Base-by-base conservation (phyloP, 257 asterid genomes). In the Linaria vulgaris region DNA sequence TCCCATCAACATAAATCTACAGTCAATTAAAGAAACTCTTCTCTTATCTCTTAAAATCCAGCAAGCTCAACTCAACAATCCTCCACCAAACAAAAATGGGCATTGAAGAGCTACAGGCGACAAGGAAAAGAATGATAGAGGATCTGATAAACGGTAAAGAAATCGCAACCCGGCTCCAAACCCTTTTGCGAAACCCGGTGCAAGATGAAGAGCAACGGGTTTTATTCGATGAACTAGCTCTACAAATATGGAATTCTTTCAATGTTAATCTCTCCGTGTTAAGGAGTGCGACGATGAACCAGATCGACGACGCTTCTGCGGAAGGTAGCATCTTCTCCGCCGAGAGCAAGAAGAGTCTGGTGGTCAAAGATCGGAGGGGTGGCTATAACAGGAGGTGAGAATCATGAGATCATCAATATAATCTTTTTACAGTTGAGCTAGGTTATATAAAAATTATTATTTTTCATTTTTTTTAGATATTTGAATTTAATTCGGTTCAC, bases 361-460 rank as follows among this genome's bases (percentile, higher is more conserved):
- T 60, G 63, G 69, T 27, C 64, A 82, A 76, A 70, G 77, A 79
- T 17, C 84, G 84, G 58, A 79, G 92, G 74, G 96, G 96, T 9
- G 74, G 84, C 38, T 82, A 88, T 69, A 82, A 71, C 75, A 80
- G 96, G 67, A 83, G 90, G 95, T 88, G 63, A 67, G 70, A 53
- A 44, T 1, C 15, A 5, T n/a, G n/a, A n/a, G n/a, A n/a, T n/a
- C 4, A 27, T 27, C 34, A 27, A 27, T 27, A 27, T 27, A 27
- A 27, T 27, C 3, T 27, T 27, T 27, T n/a, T n/a, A n/a, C n/a
- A n/a, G n/a, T n/a, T n/a, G n/a, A n/a, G n/a, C n/a, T n/a, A n/a
- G n/a, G n/a, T n/a, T n/a, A n/a, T n/a, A n/a, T n/a, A n/a, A n/a
- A n/a, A n/a, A n/a, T n/a, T n/a, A n/a, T n/a, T n/a, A n/a, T n/a